Evolutionary conservation across 2,329 filamentous ascomycete genomes (phyloP).

Genomic region (Hyphodiscus sp.): DNA sequence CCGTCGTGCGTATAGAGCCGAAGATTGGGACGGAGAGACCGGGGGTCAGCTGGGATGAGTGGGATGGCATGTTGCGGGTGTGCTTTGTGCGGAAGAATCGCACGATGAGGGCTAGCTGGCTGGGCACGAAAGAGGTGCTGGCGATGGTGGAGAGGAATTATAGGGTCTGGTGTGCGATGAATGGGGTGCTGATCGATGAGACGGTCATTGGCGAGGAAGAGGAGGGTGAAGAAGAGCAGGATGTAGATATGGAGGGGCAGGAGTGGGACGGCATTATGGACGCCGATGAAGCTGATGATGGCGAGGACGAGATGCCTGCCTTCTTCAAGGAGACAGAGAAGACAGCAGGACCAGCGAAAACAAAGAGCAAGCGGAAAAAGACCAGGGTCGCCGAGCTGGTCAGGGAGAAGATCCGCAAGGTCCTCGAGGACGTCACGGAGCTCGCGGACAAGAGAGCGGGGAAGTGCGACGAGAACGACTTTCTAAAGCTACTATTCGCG

Average conservation of each 20-base stretch:
- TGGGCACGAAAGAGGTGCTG: constrained; percentile 74
- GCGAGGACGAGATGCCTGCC: constrained; percentile 66
- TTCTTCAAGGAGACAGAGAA: constrained; percentile 61
- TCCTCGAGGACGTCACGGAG: constrained; percentile 73
- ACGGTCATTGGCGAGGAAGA: constrained; percentile 39
- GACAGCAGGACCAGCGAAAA: constrained; percentile 42
- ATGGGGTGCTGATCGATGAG: constrained; percentile 73
- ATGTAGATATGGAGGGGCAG: constrained; percentile 39
- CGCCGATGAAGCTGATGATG: constrained; percentile 35
- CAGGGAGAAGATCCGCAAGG: constrained; percentile 78
- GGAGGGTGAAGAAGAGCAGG: constrained; percentile 41
- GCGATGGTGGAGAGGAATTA: constrained; percentile 84
- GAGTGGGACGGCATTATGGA: constrained; percentile 46
- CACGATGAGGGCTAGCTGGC: constrained; percentile 74
- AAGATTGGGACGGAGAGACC: constrained; percentile 72
- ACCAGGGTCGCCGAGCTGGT: constrained; percentile 76
- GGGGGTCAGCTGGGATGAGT: constrained; percentile 88
- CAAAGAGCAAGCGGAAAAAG: constrained; percentile 66
- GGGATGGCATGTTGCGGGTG: constrained; percentile 81
- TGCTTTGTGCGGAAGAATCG: constrained; percentile 87
- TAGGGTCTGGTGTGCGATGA: constrained; percentile 81
- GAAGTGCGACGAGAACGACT: constrained; percentile 90
- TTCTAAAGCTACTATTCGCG: constrained; percentile 69
- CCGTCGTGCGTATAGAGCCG: constrained; percentile 82
- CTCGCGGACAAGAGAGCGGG: constrained; percentile 75